Evolutionary conservation across 768 basidiomycete genomes (phyloP).

Genomic region (Phanerochaete sordida): DNA sequence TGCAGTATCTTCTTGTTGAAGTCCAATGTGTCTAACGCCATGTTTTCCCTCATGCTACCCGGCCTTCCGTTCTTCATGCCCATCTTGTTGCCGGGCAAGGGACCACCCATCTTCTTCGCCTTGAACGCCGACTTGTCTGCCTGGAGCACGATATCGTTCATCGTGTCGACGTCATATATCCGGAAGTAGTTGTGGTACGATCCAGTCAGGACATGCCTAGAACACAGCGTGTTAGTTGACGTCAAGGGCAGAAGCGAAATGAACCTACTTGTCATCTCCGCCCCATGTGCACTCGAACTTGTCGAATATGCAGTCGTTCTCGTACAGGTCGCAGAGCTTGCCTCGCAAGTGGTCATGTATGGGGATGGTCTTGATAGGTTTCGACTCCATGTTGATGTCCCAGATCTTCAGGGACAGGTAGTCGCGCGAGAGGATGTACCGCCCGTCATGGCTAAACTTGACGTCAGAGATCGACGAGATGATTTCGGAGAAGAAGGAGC

Average conservation of each 20-base stretch:
- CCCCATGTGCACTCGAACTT: slow-evolving; percentile 99
- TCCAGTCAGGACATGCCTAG: slow-evolving; percentile 94
- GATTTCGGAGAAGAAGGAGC: slow-evolving; percentile 99
- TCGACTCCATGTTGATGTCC: slow-evolving; percentile 99
- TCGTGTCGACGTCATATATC: slow-evolving; percentile 89
- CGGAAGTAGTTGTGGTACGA: slow-evolving; percentile 99
- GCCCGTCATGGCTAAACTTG: slow-evolving; percentile 96
- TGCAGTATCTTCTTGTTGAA: slow-evolving; percentile 98
- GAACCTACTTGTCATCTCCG: slow-evolving; percentile 78
- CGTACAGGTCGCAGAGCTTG: slow-evolving; percentile 97
- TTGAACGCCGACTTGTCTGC: slow-evolving; percentile 99
- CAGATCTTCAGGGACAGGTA: slow-evolving; percentile 98
- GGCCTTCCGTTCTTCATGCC: slow-evolving; percentile 72
- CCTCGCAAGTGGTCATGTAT: slow-evolving; percentile 98
- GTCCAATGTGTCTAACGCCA: slow-evolving; percentile 84
- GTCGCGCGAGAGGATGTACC: slow-evolving; percentile 95
- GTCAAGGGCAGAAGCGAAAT: slow-evolving; percentile 19
- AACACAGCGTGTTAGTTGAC: slow-evolving; percentile 8
- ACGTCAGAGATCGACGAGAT: slow-evolving; percentile 99
- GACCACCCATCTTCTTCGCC: slow-evolving; percentile 96
- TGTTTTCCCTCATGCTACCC: slow-evolving; percentile 75
- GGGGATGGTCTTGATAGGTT: slow-evolving; percentile 94
- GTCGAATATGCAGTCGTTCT: slow-evolving; percentile 99
- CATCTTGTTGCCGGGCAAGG: slow-evolving; percentile 66
- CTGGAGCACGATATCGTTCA: slow-evolving; percentile 90